phyloP scores from a whole-genome alignment of 306 rosid species.

The Cicer pinnatifidum region DNA sequence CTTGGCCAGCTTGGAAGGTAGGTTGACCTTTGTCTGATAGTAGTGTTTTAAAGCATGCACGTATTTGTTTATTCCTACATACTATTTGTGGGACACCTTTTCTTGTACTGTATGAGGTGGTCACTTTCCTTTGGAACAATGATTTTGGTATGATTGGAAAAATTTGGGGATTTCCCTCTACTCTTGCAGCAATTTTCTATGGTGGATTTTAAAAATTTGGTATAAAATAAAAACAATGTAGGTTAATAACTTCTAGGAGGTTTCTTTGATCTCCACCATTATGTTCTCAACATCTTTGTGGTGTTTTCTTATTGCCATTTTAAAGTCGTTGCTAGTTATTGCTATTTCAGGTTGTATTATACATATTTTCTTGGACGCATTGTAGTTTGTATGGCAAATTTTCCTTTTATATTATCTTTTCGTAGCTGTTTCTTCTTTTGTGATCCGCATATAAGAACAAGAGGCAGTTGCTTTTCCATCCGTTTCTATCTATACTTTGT shows the following conservation, averaged over 20 bases:
- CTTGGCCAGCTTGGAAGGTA: slow-evolving; percentile 91
- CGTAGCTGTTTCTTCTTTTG: background rate
- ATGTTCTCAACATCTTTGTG: background rate
- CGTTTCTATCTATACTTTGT: background rate
- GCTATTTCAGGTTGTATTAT: background rate
- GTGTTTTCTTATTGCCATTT: background rate
- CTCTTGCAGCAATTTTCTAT: background rate
- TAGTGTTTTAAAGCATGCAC: background rate
- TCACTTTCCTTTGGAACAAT: slow-evolving; percentile 1
- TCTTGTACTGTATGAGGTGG: slow-evolving; percentile 1
- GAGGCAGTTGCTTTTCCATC: background rate
- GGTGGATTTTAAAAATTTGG: background rate
- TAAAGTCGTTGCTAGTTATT: background rate
- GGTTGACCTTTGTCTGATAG: slow-evolving; percentile 23
- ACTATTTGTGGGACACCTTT: background rate
- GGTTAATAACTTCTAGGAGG: background rate
- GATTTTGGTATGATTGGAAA: background rate
- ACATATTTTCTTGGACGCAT: background rate
- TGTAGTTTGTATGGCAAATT: background rate
- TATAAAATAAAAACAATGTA: slow-evolving; percentile 22
- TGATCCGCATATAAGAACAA: slow-evolving; percentile 22
- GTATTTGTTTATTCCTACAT: slow-evolving; percentile 2
- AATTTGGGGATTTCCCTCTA: background rate
- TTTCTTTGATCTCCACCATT: background rate
- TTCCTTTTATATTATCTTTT: background rate